Evolutionary conservation across 495 filamentous ascomycete species (phyloP), one percentile per base, ranked within the genome.

Genomic region (Lophiotrema nucula): DNA sequence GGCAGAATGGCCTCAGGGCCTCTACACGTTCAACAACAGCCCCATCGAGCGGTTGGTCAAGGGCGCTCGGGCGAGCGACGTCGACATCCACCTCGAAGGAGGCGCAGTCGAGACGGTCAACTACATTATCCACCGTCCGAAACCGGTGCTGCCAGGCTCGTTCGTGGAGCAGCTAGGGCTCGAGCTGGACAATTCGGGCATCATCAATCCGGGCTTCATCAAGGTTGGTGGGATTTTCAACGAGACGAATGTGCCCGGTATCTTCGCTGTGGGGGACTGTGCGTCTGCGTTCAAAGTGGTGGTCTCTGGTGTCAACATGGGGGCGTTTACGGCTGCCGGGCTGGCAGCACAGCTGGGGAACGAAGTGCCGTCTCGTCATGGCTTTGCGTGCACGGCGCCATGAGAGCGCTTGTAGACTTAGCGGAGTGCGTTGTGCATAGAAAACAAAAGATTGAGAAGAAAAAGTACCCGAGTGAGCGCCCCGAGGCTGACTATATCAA

Each of bases 221-320:
- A 31, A 13, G 28, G 28, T 25, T 2, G 16, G 11, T 21, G 16
- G 16, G 6, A 27, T 31, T 10, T 51, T 33, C n/a, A 12, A 18
- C 6, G 27, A 51, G 31, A 51, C 47, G 2, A 35, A 39, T 35
- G 28, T 38, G 13, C 13, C 13, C 10, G 47, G 47, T 31, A 31
- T 51, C 4, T 51, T 38, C 24, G 47, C 47, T 13, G 26, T n/a
- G 19, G 47, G 47, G 39, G 47, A 51, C 31, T 16, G 22, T 22
- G n/a, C 25, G 8, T 11, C 24, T 12, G 15, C 31, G 15, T 23
- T 16, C 10, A 51, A 39, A 18, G 39, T 51, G 8, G 39, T 39
- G 8, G 27, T 31, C 6, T 18, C 22, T 19, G 47, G 27, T 22
- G 13, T 51, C 1, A 33, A 19, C 19, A 33, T 24, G 28, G 59